phyloP scores from a whole-genome alignment of 495 filamentous ascomycete genomes.

The Rusavskia elegans region DNA sequence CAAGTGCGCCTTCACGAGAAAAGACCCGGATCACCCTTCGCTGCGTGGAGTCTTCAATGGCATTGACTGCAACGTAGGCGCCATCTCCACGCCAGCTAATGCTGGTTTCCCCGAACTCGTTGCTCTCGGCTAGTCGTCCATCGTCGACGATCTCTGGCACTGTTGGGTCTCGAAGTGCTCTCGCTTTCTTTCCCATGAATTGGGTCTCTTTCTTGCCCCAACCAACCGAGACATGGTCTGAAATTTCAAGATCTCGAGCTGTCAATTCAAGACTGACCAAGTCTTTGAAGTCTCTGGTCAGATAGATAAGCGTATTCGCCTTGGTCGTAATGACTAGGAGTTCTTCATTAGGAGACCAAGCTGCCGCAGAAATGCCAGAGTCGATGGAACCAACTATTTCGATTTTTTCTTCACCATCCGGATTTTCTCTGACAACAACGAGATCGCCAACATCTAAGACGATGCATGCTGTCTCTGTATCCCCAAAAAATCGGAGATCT shows the following conservation, averaged over 20 bases:
- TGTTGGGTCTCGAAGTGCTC: constrained; percentile 80
- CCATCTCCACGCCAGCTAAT: constrained; percentile 95
- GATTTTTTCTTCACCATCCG: constrained; percentile 53
- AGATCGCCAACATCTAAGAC: constrained; percentile 88
- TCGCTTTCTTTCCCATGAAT: constrained; percentile 86
- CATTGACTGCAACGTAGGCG: constrained; percentile 76
- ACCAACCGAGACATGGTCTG: constrained; percentile 91
- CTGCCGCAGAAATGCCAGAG: constrained; percentile 73
- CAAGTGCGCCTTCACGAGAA: constrained; percentile 73
- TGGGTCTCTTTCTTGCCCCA: constrained; percentile 98
- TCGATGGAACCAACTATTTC: constrained; percentile 91
- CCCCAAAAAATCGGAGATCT: constrained; percentile 69
- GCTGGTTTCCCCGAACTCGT: constrained; percentile 43
- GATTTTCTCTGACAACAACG: constrained; percentile 63
- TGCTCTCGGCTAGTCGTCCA: constrained; percentile 53
- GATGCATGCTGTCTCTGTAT: constrained; percentile 58
- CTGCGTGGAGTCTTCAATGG: constrained; percentile 37
- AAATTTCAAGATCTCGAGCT: constrained; percentile 63
- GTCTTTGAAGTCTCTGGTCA: constrained; percentile 83
- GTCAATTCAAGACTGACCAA: constrained; percentile 56
- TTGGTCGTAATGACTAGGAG: constrained; percentile 67
- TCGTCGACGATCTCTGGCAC: constrained; percentile 87
- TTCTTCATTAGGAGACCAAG: constrained; percentile 93
- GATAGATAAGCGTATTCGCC: constrained; percentile 68
- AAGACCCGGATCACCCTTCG: constrained; percentile 76